Percentiles rank a stretch among this genome's conserved stretches.
phyloP scores from a whole-genome alignment of 2,329 filamentous ascomycete species.

The Fusarium liriodendri region DNA sequence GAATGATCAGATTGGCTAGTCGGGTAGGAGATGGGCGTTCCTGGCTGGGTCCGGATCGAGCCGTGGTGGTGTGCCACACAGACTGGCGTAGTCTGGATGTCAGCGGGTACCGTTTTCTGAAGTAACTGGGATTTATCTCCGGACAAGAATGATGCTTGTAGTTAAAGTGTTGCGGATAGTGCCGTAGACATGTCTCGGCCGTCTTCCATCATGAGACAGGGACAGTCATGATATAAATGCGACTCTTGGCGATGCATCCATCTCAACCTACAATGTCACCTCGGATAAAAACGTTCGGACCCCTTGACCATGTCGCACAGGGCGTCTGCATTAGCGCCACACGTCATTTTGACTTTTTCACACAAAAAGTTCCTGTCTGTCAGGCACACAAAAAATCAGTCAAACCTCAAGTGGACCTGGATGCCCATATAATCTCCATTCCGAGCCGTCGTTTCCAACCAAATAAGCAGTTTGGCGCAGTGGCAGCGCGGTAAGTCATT shows the following conservation, averaged over 20 bases:
- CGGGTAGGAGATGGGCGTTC: neutral
- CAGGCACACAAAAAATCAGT: neutral
- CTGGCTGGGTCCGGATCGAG: neutral
- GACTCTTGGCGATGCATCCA: neutral
- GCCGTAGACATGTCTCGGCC: neutral
- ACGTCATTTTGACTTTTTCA: neutral
- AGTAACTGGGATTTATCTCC: neutral
- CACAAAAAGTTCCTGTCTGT: neutral
- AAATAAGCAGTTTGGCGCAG: constrained; percentile 1
- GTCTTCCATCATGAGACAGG: neutral
- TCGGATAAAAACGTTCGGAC: neutral
- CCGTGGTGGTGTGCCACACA: neutral
- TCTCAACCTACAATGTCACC: too few relatives aligned
- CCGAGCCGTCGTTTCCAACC: neutral
- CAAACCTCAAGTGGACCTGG: neutral
- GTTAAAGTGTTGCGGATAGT: neutral
- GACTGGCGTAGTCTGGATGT: neutral
- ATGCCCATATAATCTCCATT: neutral
- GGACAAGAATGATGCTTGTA: neutral
- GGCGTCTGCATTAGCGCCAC: neutral
- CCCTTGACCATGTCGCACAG: neutral
- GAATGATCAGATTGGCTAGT: neutral
- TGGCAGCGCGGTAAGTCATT: neutral
- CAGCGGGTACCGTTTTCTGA: neutral
- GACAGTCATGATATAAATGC: neutral